Conservation (phyloP, 2,329 filamentous ascomycete genomes). For the Aspergillus aculeatus region DNA sequence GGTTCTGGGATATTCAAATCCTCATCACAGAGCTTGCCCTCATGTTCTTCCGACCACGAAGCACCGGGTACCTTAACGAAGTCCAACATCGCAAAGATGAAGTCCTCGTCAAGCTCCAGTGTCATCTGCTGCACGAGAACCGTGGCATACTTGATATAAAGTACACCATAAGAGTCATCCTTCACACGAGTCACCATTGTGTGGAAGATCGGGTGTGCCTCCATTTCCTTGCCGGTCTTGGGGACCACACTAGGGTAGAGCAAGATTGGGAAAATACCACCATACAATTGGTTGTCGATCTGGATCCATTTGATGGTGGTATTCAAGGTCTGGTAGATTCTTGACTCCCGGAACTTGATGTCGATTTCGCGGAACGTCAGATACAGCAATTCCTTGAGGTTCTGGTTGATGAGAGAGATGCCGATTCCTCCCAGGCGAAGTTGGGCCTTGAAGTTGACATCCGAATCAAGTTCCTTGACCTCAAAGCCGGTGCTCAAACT, state of each 20-base stretch:
- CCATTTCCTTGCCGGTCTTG: slow-evolving; percentile 94
- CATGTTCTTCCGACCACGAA: slow-evolving; percentile 78
- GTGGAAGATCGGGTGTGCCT: slow-evolving; percentile 92
- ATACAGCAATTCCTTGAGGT: slow-evolving; percentile 89
- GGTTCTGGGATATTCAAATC: slow-evolving; percentile 89
- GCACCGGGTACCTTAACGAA: slow-evolving; percentile 91
- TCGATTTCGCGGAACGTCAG: slow-evolving; percentile 89
- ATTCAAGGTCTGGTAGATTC: slow-evolving; percentile 86
- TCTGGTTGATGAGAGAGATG: slow-evolving; percentile 87
- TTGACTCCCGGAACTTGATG: slow-evolving; percentile 89
- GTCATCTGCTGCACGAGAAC: slow-evolving; percentile 96
- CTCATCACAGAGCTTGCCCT: slow-evolving; percentile 86
- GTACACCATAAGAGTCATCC: slow-evolving; percentile 94
- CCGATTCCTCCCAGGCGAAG: slow-evolving; percentile 87
- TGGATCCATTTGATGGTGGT: slow-evolving; percentile 97
- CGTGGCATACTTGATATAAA: slow-evolving; percentile 98
- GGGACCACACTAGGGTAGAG: slow-evolving; percentile 97
- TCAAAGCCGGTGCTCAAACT: slow-evolving; percentile 74
- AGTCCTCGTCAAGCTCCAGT: slow-evolving; percentile 94
- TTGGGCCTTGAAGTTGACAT: slow-evolving; percentile 84
- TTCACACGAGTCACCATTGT: slow-evolving; percentile 91
- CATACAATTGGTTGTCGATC: slow-evolving; percentile 97
- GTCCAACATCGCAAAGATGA: slow-evolving; percentile 92
- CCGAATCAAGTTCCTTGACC: slow-evolving; percentile 86
- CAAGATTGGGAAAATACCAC: slow-evolving; percentile 95